Base-by-base conservation (phyloP, 2,329 filamentous ascomycete species). In the Byssothecium circinans region DNA sequence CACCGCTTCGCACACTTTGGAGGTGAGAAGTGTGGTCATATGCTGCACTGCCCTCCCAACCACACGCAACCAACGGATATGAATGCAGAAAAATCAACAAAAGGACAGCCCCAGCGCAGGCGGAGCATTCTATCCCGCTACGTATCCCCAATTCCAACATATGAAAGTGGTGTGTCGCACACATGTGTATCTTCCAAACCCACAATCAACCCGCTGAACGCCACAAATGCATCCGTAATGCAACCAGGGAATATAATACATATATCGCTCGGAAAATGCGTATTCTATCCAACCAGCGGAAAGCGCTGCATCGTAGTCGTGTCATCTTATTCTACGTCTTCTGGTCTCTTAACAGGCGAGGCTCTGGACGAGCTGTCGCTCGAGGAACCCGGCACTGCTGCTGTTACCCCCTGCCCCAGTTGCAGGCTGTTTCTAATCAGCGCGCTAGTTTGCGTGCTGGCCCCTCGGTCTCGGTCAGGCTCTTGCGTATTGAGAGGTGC, bases 291-390 rank as follows among this genome's bases (percentile, higher is more conserved):
- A 27, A 27, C 25, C 25, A n/a, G n/a, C n/a, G n/a, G n/a, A 11
- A 27, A 27, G 6, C 25, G 25, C 25, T 27, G 11, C 25, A 11
- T 11, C 25, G 25, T 27, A 27, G 25, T 27, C 25, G 25, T 27
- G 7, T 6, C 14, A 20, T 27, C 20, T 36, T 65, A 73, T 45
- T 76, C 74, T 46, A 75, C 44, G 64, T 77, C 69, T 49, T 76
- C 74, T 5, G 74, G 74, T 46, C 75, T 62, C 62, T 77, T 77
- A 19, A 72, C 57, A n/a, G 74, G 74, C 47, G 71, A 73, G 10
- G 64, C 54, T 49, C 68, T 53, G 11, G 61, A 58, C 8, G 64
- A 58, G 23, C 58, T 65, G 29, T 69, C 67, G 20, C 54, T 19
- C 3, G 19, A 19, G 15, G 41, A 18, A n/a, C 49, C 49, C 23